Percentiles rank a stretch among this genome's conserved stretches.
Conservation (phyloP, 306 rosid genomes). For the Senna siamea region DNA sequence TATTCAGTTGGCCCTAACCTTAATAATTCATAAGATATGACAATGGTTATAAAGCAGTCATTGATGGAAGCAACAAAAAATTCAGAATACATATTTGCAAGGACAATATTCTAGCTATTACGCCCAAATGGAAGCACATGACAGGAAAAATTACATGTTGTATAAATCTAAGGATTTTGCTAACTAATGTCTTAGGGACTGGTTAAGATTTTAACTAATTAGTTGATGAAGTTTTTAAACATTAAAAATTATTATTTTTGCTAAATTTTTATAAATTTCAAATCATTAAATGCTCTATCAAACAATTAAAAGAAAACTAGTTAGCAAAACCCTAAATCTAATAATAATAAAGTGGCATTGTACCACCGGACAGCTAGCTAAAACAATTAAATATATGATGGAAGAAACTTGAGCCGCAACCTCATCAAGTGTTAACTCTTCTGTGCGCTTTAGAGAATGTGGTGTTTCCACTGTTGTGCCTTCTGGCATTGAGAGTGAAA, state of each 20-base stretch:
- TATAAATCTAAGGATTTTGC: too few species aligned
- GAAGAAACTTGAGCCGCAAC: slow-evolving; percentile 47
- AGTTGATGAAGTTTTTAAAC: too few species aligned
- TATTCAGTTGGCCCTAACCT: slow-evolving; percentile 29
- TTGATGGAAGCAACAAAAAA: neutral
- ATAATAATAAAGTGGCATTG: neutral
- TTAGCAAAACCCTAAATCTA: too few species aligned
- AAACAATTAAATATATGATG: slow-evolving; percentile 26
- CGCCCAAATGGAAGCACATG: neutral
- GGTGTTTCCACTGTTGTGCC: slow-evolving; percentile 65
- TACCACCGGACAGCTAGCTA: slow-evolving; percentile 3
- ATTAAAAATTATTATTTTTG: too few species aligned
- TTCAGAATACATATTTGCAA: neutral
- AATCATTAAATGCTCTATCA: too few species aligned
- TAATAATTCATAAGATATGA: too few species aligned
- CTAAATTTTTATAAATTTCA: too few species aligned
- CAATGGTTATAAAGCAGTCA: neutral
- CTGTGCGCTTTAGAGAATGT: slow-evolving; percentile 65
- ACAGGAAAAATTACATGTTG: neutral
- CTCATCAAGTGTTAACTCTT: slow-evolving; percentile 79
- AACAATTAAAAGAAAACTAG: too few species aligned
- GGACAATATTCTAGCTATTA: neutral
- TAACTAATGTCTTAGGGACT: too few species aligned
- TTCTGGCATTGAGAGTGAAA: slow-evolving; percentile 70
- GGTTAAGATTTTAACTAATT: too few species aligned